Percentiles rank a stretch among this genome's conserved stretches.
These are phyloP conservation scores for Fusarium sp. DNA, from an alignment of 2,329 filamentous ascomycete genomes.

Conservation along the genomic window DNA sequence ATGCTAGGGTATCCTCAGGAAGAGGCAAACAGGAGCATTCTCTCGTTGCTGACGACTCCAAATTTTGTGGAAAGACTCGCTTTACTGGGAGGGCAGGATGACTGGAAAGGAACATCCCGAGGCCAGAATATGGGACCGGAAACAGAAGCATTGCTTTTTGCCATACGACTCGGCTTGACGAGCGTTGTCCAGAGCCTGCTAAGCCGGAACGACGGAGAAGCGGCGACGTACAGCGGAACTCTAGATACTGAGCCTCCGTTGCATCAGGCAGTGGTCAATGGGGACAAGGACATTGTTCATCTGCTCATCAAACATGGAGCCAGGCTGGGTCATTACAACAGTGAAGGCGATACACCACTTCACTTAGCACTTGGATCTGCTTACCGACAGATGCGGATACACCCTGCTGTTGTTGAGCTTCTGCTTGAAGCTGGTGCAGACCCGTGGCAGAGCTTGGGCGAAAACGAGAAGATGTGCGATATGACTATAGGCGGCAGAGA, in stretches of 20 bases:
- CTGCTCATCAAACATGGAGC: not conserved
- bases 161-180: not conserved
- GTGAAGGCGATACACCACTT: not conserved
- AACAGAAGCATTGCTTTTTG: not conserved
- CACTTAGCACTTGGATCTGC: not conserved
- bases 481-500: not conserved
- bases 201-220: not conserved
- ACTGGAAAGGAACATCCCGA: not conserved
- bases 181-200: not conserved
- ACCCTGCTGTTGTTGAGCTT: not conserved
- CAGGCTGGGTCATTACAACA: not conserved
- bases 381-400: not conserved
- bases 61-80: not conserved
- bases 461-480: not conserved
- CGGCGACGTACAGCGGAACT: not conserved
- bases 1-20: not conserved
- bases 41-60: not conserved
- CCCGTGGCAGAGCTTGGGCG: not conserved
- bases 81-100: not conserved
- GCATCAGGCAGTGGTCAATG: not conserved
- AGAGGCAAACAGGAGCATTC: not conserved
- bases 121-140: not conserved
- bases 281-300: not conserved
- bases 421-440: not conserved
- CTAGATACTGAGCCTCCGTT: not conserved